Percentiles rank a stretch among this genome's conserved stretches.
These are phyloP conservation scores for Agroathelia rolfsii DNA, from an alignment of 1,284 basidiomycete genomes.

Conservation along the genomic window DNA sequence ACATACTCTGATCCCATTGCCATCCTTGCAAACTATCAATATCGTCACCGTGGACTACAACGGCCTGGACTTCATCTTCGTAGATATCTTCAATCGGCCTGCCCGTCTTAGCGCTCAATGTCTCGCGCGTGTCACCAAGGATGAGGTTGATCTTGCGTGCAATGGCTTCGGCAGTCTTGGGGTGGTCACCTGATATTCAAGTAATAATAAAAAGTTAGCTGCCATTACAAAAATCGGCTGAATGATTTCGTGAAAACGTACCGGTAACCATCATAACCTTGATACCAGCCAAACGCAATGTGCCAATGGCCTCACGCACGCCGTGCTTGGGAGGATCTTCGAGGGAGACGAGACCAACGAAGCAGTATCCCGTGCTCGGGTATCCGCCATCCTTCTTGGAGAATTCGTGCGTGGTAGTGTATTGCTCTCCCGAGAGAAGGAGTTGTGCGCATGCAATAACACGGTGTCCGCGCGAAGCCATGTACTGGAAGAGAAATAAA, in stretches of 20 bases:
- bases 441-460: conserved; percentile 60
- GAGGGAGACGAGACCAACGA: conserved; percentile 54
- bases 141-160: conserved; percentile 60
- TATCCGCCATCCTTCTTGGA: conserved; percentile 44
- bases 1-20: conserved; percentile 61
- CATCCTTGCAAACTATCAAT: conserved; percentile 53
- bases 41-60: conserved; percentile 58
- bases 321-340: conserved; percentile 66
- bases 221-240: not conserved
- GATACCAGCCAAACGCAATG: conserved; percentile 55
- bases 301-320: conserved; percentile 60
- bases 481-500: conserved; percentile 35
- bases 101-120: conserved; percentile 43
- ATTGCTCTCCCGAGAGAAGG: conserved; percentile 38
- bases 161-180: conserved; percentile 61
- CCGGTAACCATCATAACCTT: conserved; percentile 69
- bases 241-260: conserved; percentile 15
- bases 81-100: conserved; percentile 48
- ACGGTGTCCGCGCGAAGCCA: conserved; percentile 62
- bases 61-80: conserved; percentile 55
- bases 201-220: conserved; percentile 9
- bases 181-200: conserved; percentile 42
- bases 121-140: conserved; percentile 52
- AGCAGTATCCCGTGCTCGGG: conserved; percentile 46
- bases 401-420: conserved; percentile 37